These are phyloP conservation scores for Quercus suber DNA, from an alignment of 306 rosid species.

Conservation along the genomic window DNA sequence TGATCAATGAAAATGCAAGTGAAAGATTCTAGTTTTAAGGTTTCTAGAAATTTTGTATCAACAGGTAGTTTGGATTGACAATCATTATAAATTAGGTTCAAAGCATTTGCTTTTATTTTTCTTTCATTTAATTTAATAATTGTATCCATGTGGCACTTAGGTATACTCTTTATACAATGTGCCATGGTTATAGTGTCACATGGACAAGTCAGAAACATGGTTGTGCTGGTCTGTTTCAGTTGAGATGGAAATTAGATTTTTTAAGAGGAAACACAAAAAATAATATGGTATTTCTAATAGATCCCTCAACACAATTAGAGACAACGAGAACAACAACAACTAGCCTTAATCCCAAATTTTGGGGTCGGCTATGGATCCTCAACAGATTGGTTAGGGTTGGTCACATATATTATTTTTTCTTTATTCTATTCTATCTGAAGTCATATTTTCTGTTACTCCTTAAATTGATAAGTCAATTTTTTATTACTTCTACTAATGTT, in stretches of 20 bases:
- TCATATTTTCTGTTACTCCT: too few relatives aligned
- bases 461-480: too few relatives aligned
- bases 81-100: neutral
- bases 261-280: too few relatives aligned
- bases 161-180: neutral
- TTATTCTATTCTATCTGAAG: too few relatives aligned
- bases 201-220: slow-evolving; percentile 17
- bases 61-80: neutral
- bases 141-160: neutral
- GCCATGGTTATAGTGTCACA: neutral
- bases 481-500: too few relatives aligned
- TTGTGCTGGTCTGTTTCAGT: slow-evolving; percentile 8
- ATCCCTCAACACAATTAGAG: too few relatives aligned
- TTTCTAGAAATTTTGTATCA: neutral
- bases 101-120: neutral
- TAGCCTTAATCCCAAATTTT: too few relatives aligned
- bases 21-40: neutral
- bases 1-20: neutral
- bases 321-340: too few relatives aligned
- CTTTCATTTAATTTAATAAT: neutral
- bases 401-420: too few relatives aligned
- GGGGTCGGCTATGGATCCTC: too few relatives aligned
- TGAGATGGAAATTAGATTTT: slow-evolving; percentile 11
- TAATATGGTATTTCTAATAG: too few relatives aligned
- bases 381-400: too few relatives aligned